A percentile compares a stretch with the other conserved stretches of the same genome.
Evolutionary conservation across 139 green algal species (phyloP).

Genomic region (Tetraselmis chui): DNA sequence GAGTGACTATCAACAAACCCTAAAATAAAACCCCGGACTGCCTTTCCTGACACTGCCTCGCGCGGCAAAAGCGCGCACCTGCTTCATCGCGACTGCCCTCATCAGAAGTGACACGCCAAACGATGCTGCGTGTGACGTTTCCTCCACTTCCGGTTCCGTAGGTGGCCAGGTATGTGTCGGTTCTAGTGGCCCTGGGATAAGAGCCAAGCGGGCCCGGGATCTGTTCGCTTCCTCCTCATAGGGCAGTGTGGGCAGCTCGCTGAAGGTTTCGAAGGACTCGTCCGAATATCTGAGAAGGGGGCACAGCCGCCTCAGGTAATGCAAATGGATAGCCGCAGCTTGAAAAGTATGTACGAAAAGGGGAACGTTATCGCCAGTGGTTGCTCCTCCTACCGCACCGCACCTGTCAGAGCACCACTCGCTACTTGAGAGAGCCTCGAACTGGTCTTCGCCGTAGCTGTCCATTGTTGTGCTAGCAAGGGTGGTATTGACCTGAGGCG

Average conservation of each 20-base stretch:
- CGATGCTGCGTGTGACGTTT: neutral
- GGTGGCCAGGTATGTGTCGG: neutral
- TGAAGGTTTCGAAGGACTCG: neutral
- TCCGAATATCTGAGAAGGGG: neutral
- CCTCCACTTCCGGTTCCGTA: neutral
- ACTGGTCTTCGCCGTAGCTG: neutral
- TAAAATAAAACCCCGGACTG: neutral
- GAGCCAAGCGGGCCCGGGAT: neutral
- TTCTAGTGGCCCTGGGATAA: neutral
- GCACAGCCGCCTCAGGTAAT: neutral
- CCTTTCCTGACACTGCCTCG: neutral
- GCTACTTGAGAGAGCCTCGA: neutral
- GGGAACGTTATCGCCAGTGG: too few species aligned
- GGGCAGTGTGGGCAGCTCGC: neutral
- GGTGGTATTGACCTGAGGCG: neutral
- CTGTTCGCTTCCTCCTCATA: neutral
- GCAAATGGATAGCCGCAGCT: too few species aligned
- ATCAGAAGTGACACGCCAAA: neutral
- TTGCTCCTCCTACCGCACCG: neutral
- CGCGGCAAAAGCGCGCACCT: neutral
- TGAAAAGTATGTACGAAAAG: too few species aligned
- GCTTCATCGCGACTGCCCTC: neutral
- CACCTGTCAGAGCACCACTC: neutral
- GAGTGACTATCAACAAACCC: neutral
- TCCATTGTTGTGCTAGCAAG: neutral